phyloP scores from a whole-genome alignment of 2,329 filamentous ascomycete species.

The Piedraia hortae region DNA sequence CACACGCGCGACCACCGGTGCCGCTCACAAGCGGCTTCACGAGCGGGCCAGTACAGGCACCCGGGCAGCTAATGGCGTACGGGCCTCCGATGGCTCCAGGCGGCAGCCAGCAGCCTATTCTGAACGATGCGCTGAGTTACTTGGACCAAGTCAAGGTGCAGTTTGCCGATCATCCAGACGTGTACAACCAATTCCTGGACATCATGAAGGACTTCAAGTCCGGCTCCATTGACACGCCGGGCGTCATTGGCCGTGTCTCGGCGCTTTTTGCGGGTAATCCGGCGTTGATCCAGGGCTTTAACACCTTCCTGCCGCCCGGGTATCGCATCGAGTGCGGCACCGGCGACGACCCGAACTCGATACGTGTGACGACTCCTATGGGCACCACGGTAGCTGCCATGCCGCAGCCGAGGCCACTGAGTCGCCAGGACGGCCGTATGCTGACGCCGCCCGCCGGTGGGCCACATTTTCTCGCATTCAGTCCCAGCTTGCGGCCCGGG shows the following conservation, averaged over 20 bases:
- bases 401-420: slow-evolving; percentile 22
- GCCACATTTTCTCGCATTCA: slow-evolving; percentile 15
- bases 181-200: slow-evolving; percentile 88
- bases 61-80: slow-evolving; percentile 9
- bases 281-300: slow-evolving; percentile 72
- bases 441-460: slow-evolving; percentile 15
- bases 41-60: slow-evolving; percentile 10
- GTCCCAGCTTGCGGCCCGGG: slow-evolving; percentile 18
- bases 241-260: slow-evolving; percentile 88
- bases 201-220: slow-evolving; percentile 99
- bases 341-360: slow-evolving; percentile 82
- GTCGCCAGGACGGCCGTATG: slow-evolving; percentile 9
- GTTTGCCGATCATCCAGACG: slow-evolving; percentile 86
- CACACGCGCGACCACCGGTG: slow-evolving; percentile 22
- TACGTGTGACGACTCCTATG: slow-evolving; percentile 87
- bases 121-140: slow-evolving; percentile 76
- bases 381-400: slow-evolving; percentile 90
- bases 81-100: too few species aligned
- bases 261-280: slow-evolving; percentile 89
- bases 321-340: slow-evolving; percentile 92
- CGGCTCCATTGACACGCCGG: slow-evolving; percentile 89
- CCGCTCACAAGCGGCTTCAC: slow-evolving; percentile 19
- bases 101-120: slow-evolving; percentile 61
- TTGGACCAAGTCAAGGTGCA: slow-evolving; percentile 96
- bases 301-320: slow-evolving; percentile 80